Conservation (phyloP, 768 basidiomycete species). For the Favolaschia claudopus region DNA sequence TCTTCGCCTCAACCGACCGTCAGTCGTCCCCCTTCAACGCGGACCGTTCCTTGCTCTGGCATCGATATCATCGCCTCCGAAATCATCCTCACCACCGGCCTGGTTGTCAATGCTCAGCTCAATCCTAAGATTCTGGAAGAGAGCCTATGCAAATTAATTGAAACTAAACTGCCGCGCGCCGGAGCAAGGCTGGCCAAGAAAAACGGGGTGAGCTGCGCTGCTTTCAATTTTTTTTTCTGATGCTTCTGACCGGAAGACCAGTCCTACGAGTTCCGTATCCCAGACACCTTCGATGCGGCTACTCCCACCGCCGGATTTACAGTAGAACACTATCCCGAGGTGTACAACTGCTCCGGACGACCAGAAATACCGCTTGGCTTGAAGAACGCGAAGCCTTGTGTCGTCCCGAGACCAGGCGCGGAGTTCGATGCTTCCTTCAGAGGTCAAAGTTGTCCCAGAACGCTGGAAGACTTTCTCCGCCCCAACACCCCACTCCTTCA, state of each 20-base stretch:
- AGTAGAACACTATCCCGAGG: neutral
- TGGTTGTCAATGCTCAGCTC: neutral
- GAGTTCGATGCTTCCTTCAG: neutral
- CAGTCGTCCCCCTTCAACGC: slow-evolving; percentile 9
- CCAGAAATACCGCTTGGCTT: neutral
- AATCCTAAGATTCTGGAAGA: neutral
- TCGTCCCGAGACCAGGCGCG: neutral
- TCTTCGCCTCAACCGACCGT: neutral
- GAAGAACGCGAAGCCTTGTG: neutral
- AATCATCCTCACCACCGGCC: neutral
- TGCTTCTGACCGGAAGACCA: neutral
- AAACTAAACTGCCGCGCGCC: slow-evolving; percentile 1
- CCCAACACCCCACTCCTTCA: slow-evolving; percentile 2
- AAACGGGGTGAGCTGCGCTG: slow-evolving; percentile 1
- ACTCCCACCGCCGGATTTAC: slow-evolving; percentile 1
- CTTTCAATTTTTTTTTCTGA: neutral
- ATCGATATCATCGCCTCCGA: neutral
- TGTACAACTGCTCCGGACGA: neutral
- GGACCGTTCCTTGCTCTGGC: neutral
- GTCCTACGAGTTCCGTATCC: slow-evolving; percentile 10
- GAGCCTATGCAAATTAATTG: neutral
- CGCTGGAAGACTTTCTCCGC: neutral
- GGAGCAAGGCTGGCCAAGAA: neutral
- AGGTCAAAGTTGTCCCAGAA: neutral
- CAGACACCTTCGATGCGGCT: neutral